Base-by-base conservation (phyloP, 2,329 filamentous ascomycete species). In the Sclerotinia spermophila region DNA sequence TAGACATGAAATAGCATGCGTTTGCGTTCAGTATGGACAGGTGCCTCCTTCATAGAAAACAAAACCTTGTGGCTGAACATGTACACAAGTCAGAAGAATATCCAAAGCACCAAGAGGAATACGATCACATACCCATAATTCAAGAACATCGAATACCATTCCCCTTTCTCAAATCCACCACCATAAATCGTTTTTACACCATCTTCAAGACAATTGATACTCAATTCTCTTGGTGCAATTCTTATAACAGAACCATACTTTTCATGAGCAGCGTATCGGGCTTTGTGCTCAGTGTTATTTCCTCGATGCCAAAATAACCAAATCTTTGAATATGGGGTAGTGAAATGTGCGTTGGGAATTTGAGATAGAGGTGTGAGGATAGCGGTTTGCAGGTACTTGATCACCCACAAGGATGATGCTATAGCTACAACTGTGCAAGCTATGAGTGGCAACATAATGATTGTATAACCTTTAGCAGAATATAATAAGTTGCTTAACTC, bases 321-420 rank as follows among this genome's bases (percentile, higher is more conserved):
- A 10, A 40, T 3, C 1, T 33, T 13, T 13, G 30, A 61, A 27
- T 35, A 51, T 40, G 55, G 42, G 7, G 55, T 17, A 17, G 30
- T 40, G 21, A 62, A 68, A 24, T 68, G 30, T 21, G 55, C 42
- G 51, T 68, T 62, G 21, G 55, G 40, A 27, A 68, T 62, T 35
- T 10, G 33, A 15, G 7, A 45, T 38, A 51, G 21, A 42, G 42
- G 55, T 27, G 30, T 62, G 8, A 44, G 40, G 51, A 40, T 10
- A 40, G 33, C 33, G 5, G 17, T 65, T 13, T 38, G 44, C 5
- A 21, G 38, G 21, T 7, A 1, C 13, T 40, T 65, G 33, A 53
- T 21, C 24, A 40, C 17, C 33, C 44, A 65, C 30, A 19, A 5
- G 24, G 5, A 65, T 6, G 45, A 40, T 51, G 61, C 24, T 38